Base-by-base conservation (phyloP, 805 yeast genomes). In the Candida maris region DNA sequence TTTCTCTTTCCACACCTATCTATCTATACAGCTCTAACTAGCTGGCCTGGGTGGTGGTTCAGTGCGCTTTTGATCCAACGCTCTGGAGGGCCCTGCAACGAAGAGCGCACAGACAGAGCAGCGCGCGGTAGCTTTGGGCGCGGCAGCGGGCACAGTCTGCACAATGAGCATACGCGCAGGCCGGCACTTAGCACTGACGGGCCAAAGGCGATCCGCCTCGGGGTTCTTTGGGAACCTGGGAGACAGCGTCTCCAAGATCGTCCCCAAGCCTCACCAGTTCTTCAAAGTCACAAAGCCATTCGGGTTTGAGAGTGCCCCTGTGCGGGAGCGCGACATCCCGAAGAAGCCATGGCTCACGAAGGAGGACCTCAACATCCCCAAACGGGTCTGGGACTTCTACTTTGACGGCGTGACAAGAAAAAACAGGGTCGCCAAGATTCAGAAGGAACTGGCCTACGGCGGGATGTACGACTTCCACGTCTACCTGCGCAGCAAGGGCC, bases 401-500 rank as follows among this genome's bases (percentile, higher is more conserved):
- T 59, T 59, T 41, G 64, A 59, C 37, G 64, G 64, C 40, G 40
- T 57, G n/a, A 59, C 64, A 1, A 55, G 64, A 47, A 50, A 59
- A 38, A 56, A 57, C 1, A 46, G 59, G 41, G 59, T 59, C 25
- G 45, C 44, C 15, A 51, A 51, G 14, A 59, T 83, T 43, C 81
- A 79, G 48, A 65, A 67, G 31, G 87, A 83, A 60, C 70, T 81
- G 46, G 73, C 81, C 18, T 75, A 73, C 45, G 78, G 85, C 19
- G 80, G 84, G n/a, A 71, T 79, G 70, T 73, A 76, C 44, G 82
- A 80, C 41, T 68, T 80, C 53, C 75, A 75, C 50, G 70, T 74
- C 3, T 81, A 77, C 53, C 67, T 81, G 32, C 81, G 81, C 48
- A 85, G 91, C 3, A 74, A 79, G 25, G 98, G 97, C 17, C 87